These are phyloP conservation scores for Lachancea dasiensis DNA, from an alignment of 805 yeast species.

Conservation along the genomic window DNA sequence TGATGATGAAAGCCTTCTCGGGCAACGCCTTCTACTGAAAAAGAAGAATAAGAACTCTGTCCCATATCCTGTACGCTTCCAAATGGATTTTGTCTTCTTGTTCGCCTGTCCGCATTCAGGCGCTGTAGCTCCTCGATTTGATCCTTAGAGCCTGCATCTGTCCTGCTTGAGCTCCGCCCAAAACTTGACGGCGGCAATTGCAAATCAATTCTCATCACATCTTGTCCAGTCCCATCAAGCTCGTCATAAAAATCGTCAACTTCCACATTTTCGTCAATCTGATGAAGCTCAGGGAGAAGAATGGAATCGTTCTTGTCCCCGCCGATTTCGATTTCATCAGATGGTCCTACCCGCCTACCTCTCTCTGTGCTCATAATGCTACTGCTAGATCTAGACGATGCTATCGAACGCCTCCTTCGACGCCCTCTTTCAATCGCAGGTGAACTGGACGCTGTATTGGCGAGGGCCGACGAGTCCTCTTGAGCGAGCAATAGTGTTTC, in stretches of 20 bases:
- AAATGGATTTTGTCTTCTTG: slow-evolving; percentile 2
- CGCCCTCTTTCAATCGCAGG: slow-evolving; percentile 22
- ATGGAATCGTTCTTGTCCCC: slow-evolving; percentile 2
- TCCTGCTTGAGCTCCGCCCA: slow-evolving; percentile 21
- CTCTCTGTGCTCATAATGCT: slow-evolving; percentile 25
- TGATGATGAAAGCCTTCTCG: slow-evolving; percentile 2
- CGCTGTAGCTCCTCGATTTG: slow-evolving; percentile 21
- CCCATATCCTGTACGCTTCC: slow-evolving; percentile 3
- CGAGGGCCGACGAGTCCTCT: background rate
- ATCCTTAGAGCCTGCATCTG: slow-evolving; percentile 16
- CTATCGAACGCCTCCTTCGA: slow-evolving; percentile 12
- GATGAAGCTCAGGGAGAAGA: slow-evolving; percentile 14
- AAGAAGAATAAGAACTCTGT: slow-evolving; percentile 1
- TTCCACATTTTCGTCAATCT: slow-evolving; percentile 28
- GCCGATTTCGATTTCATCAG: slow-evolving; percentile 3
- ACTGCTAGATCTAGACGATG: slow-evolving; percentile 22
- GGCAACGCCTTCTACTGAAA: background rate
- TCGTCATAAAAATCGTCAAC: slow-evolving; percentile 10
- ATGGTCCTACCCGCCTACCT: slow-evolving; percentile 20
- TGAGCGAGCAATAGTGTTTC: background rate
- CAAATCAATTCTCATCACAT: slow-evolving; percentile 17
- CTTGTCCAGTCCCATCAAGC: background rate
- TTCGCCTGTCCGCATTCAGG: slow-evolving; percentile 10
- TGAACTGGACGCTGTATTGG: background rate
- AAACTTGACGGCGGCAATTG: slow-evolving; percentile 31